Conservation (phyloP, 108 stramenopile genomes). For the Nitzschia palea region DNA sequence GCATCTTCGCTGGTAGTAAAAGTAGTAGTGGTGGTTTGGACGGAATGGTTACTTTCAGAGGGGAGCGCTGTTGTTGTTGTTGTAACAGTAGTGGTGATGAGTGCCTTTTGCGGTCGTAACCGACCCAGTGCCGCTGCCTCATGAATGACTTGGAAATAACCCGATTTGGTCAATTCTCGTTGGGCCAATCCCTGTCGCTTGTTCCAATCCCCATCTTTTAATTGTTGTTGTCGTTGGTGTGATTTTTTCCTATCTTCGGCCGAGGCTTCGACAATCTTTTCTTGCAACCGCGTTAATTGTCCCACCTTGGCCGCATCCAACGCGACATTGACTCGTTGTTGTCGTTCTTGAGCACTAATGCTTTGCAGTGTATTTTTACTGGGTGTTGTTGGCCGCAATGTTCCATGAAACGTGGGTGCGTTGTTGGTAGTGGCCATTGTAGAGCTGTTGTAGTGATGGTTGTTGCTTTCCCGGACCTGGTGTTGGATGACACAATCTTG, state of each 20-base stretch:
- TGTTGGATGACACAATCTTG: too few species aligned
- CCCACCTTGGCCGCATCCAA: constrained; percentile 33
- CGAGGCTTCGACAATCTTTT: constrained; percentile 25
- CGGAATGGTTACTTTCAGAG: neutral
- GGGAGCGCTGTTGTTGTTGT: neutral
- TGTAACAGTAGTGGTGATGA: neutral
- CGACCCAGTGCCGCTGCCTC: constrained; percentile 32
- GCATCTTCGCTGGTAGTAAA: neutral
- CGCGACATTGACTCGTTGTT: neutral
- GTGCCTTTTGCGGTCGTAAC: neutral
- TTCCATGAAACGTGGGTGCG: too few species aligned
- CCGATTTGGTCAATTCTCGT: neutral
- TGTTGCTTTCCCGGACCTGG: too few species aligned
- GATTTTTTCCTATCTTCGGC: neutral
- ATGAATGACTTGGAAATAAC: constrained; percentile 17
- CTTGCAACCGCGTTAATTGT: constrained; percentile 20
- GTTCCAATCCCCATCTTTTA: constrained; percentile 8
- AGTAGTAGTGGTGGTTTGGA: neutral
- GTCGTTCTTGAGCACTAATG: too few species aligned
- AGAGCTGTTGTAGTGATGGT: too few species aligned
- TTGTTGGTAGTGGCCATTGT: too few species aligned
- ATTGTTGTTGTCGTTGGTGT: neutral
- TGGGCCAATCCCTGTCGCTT: neutral
- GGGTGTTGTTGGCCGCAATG: too few species aligned
- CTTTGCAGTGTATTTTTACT: too few species aligned